These are phyloP conservation scores for Daldinia concentrica DNA, from an alignment of 495 filamentous ascomycete species.

Conservation along the genomic window DNA sequence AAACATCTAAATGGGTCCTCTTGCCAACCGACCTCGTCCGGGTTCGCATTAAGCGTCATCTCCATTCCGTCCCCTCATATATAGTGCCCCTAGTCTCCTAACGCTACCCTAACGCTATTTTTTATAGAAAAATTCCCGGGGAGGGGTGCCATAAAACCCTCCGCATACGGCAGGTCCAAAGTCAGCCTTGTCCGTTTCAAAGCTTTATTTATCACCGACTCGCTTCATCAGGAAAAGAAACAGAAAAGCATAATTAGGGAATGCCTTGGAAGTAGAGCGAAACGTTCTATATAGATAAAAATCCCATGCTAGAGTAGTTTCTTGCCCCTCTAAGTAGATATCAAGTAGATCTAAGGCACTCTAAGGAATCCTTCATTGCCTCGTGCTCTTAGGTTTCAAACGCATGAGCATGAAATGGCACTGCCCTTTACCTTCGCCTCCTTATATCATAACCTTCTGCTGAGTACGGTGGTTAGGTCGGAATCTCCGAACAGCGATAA, in stretches of 20 bases:
- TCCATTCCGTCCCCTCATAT: constrained; percentile 33
- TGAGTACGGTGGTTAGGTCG: background rate
- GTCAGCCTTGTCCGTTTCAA: constrained; percentile 29
- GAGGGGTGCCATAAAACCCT: background rate
- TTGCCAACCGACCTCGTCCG: constrained; percentile 5
- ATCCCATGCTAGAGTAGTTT: constrained; percentile 15
- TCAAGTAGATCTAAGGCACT: background rate
- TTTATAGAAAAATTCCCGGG: background rate
- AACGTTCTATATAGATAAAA: background rate
- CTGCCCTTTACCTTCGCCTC: background rate
- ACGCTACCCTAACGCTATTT: background rate
- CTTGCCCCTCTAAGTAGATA: background rate
- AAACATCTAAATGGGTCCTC: constrained; percentile 29
- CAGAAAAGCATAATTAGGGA: background rate
- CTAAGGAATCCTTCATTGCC: background rate
- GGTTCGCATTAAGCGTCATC: constrained; percentile 38
- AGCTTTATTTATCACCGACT: constrained; percentile 8
- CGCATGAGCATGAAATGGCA: background rate
- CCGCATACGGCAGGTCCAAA: constrained; percentile 23
- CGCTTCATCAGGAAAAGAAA: constrained; percentile 4
- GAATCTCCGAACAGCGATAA: background rate
- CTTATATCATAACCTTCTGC: background rate
- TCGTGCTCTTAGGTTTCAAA: constrained; percentile 3
- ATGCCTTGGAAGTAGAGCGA: background rate
- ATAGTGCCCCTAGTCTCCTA: constrained; percentile 8